phyloP scores from a whole-genome alignment of 2,329 filamentous ascomycete species.

The Ceratocystis ficicola region DNA sequence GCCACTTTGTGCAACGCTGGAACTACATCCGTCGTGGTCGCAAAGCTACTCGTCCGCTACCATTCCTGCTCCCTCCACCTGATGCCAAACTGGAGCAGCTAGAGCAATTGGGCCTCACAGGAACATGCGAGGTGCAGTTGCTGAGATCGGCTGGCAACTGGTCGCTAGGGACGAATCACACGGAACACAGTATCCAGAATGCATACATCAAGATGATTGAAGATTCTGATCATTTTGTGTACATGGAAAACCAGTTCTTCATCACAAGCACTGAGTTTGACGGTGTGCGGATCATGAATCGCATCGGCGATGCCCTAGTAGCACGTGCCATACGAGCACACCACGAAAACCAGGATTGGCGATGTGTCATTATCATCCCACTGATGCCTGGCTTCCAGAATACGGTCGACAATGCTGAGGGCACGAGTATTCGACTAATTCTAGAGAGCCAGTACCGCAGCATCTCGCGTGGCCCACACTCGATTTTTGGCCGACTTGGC shows the following conservation, averaged over 20 bases:
- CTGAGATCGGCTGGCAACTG: slow-evolving; percentile 79
- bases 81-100: slow-evolving; percentile 81
- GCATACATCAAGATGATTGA: slow-evolving; percentile 92
- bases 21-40: slow-evolving; percentile 90
- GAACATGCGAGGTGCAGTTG: slow-evolving; percentile 94
- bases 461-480: slow-evolving; percentile 83
- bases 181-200: slow-evolving; percentile 89
- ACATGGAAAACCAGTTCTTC: slow-evolving; percentile 99
- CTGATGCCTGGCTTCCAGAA: slow-evolving; percentile 98
- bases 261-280: slow-evolving; percentile 85
- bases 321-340: slow-evolving; percentile 79
- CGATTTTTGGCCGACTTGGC: slow-evolving; percentile 77
- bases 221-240: slow-evolving; percentile 91
- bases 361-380: slow-evolving; percentile 78
- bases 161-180: slow-evolving; percentile 80
- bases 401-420: slow-evolving; percentile 85
- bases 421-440: slow-evolving; percentile 86
- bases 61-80: slow-evolving; percentile 83
- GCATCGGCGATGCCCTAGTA: slow-evolving; percentile 87
- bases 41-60: slow-evolving; percentile 84
- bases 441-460: slow-evolving; percentile 95
- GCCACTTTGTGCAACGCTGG: slow-evolving; percentile 96
- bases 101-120: slow-evolving; percentile 74
- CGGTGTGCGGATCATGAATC: slow-evolving; percentile 77
- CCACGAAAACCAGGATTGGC: slow-evolving; percentile 77